A percentile compares a stretch with the other conserved stretches of the same genome.
Evolutionary conservation across 1,284 basidiomycete genomes (phyloP).

Genomic region (Laetiporus sulphureus): DNA sequence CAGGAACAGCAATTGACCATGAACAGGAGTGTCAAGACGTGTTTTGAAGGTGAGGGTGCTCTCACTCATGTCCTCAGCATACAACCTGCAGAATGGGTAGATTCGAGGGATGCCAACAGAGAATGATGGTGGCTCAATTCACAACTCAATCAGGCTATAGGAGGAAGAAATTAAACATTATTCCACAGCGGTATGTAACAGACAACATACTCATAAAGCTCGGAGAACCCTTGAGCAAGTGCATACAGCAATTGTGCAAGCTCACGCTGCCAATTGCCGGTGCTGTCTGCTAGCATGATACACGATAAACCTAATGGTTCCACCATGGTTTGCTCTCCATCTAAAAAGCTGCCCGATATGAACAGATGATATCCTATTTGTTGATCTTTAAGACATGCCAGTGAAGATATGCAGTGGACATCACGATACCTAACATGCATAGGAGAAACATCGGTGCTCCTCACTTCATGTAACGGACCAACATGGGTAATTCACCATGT

Average conservation of each 20-base stretch:
- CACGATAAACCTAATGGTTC: neutral
- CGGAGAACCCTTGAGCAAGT: neutral
- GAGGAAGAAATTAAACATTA: neutral
- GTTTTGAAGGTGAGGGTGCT: neutral
- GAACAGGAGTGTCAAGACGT: neutral
- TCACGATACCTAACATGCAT: neutral
- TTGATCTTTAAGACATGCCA: neutral
- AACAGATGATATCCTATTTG: neutral
- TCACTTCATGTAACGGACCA: neutral
- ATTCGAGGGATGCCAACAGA: neutral
- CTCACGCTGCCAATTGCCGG: neutral
- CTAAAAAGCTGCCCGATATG: neutral
- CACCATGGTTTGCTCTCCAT: neutral
- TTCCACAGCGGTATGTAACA: neutral
- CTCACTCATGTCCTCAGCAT: neutral
- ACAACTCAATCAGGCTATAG: neutral
- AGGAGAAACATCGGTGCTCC: neutral
- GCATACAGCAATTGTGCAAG: neutral
- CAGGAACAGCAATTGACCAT: neutral
- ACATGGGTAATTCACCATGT: neutral
- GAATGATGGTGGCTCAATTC: neutral
- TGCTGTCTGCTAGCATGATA: neutral
- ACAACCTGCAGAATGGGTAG: neutral
- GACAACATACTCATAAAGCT: neutral
- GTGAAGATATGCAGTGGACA: neutral